Base-by-base conservation (phyloP, 352 stramenopile species). In the Globisporangium echinulatum region DNA sequence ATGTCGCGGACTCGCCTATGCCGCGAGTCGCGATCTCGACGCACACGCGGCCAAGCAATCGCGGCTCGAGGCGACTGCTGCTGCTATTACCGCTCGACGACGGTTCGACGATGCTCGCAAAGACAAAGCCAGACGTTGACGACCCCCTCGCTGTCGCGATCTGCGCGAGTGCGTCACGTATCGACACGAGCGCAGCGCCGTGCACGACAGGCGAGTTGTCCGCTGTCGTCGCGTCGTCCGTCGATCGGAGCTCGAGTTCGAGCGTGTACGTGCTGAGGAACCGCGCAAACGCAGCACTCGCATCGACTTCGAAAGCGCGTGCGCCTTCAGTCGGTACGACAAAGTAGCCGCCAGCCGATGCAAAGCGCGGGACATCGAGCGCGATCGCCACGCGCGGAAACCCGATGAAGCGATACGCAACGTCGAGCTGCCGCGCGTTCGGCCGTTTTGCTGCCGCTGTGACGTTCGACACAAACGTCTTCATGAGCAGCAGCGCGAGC, bases 351-450 rank as follows among this genome's bases (percentile, higher is more conserved):
- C 56, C 61, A n/a, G 49, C 49, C 17, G 61, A 52, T 1, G 47
- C 17, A 38, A 39, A 19, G 3, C 36, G n/a, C 5, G 62, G 53
- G 7, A 54, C 4, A 7, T 19, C 5, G 15, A 62, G 0, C 0
- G 37, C n/a, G 9, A 64, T 53, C 4, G 17, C 42, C 5, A 50
- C 58, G 7, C 5, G 14, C 42, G 62, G 53, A 49, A 65, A 68
- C 4, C 62, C 62, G 19, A 68, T 37, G 44, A 68, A 68, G 33
- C 48, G 62, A 25, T 62, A 68, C 14, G 58, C 49, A n/a, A 68
- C 43, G 17, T 49, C 38, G 17, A 66, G 39, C 6, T 13, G 11
- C 7, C n/a, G 14, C 4, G 10, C 19, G 5, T 17, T 33, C 25
- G 2, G 25, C 25, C 25, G 7, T 14, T 33, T 51, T 8, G 15